These are phyloP conservation scores for Aureobasidium namibiae DNA, from an alignment of 2,329 filamentous ascomycete genomes.

Conservation along the genomic window DNA sequence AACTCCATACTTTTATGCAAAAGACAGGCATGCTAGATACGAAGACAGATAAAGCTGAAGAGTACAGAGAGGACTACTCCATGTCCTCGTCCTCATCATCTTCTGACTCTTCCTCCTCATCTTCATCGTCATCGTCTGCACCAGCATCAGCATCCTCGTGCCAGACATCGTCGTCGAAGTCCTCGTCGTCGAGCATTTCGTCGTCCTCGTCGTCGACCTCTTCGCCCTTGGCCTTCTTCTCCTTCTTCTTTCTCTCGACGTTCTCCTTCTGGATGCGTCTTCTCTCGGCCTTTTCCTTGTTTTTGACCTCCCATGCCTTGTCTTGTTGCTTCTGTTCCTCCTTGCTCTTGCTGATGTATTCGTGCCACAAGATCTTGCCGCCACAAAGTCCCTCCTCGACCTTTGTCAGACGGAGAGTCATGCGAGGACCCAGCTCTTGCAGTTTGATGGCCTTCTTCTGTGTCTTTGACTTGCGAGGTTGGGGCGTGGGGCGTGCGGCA, in stretches of 20 bases:
- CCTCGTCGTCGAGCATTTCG: conserved; percentile 32
- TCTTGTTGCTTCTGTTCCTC: conserved; percentile 73
- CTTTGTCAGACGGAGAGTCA: conserved; percentile 85
- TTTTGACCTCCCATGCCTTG: conserved; percentile 68
- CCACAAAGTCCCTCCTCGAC: conserved; percentile 89
- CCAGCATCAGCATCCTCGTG: conserved; percentile 45
- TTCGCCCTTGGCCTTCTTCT: conserved; percentile 40
- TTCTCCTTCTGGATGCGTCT: conserved; percentile 82
- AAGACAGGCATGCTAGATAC: conserved; percentile 1
- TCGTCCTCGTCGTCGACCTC: conserved; percentile 32
- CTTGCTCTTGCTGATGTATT: conserved; percentile 78
- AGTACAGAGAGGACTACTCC: background rate
- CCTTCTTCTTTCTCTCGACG: conserved; percentile 73
- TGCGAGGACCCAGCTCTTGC: conserved; percentile 81
- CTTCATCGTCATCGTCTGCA: conserved; percentile 35
- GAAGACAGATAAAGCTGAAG: background rate
- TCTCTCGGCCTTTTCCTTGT: conserved; percentile 72
- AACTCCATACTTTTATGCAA: conserved; percentile 6
- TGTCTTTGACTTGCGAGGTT: conserved; percentile 39
- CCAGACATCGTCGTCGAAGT: conserved; percentile 41
- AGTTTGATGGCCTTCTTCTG: conserved; percentile 86
- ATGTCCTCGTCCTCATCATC: conserved; percentile 15
- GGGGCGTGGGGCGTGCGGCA: conserved; percentile 28
- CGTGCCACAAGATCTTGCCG: conserved; percentile 95
- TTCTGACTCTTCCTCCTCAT: conserved; percentile 21